Evolutionary conservation across 805 yeast genomes (phyloP).

Genomic region (Dipodascus geniculatus): DNA sequence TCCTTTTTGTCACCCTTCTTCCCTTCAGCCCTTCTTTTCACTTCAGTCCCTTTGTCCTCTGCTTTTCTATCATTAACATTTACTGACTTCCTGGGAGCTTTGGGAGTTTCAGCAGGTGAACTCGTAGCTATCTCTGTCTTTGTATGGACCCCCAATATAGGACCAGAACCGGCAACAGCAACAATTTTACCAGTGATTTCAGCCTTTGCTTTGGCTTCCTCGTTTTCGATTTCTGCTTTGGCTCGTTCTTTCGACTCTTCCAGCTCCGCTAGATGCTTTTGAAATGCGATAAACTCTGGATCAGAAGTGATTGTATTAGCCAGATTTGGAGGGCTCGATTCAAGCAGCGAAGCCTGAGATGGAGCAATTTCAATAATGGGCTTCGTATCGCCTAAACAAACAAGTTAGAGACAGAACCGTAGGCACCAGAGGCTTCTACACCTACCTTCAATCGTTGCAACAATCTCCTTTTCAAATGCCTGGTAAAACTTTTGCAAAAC

Average conservation of each 20-base stretch:
- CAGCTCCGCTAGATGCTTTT: constrained; percentile 11
- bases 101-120: constrained; percentile 5
- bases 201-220: constrained; percentile 7
- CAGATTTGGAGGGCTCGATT: constrained; percentile 10
- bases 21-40: constrained; percentile 5
- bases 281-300: constrained; percentile 2
- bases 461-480: constrained; percentile 22
- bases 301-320: not conserved
- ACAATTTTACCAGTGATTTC: constrained; percentile 2
- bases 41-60: constrained; percentile 1
- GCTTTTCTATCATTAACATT: not conserved
- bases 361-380: constrained; percentile 12
- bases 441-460: constrained; percentile 17
- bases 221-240: constrained; percentile 14
- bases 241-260: constrained; percentile 20
- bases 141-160: not conserved
- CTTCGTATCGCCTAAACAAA: constrained; percentile 15
- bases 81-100: constrained; percentile 2
- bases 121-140: not conserved
- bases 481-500: constrained; percentile 24
- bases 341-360: constrained; percentile 17
- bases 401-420: constrained; percentile 24
- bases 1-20: constrained; percentile 6
- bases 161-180: not conserved
- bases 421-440: constrained; percentile 13